These are phyloP conservation scores for Colletotrichum horii DNA, from an alignment of 2,329 filamentous ascomycete genomes.

Conservation along the genomic window DNA sequence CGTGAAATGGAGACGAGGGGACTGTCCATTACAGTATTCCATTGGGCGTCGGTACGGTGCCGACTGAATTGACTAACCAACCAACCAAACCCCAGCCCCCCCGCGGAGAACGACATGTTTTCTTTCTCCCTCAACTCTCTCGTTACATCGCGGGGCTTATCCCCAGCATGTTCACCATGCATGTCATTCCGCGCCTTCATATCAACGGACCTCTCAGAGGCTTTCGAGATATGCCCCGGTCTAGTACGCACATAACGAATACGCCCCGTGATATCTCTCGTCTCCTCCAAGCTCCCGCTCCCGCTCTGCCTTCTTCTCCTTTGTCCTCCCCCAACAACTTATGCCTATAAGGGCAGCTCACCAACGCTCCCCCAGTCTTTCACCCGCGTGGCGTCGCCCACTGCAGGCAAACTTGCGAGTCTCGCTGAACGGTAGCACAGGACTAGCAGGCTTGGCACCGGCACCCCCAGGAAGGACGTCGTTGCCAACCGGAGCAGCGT, in stretches of 20 bases:
- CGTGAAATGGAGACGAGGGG: background rate
- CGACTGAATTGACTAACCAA: background rate
- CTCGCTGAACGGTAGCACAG: background rate
- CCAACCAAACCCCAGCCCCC: background rate
- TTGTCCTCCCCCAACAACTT: background rate
- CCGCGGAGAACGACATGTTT: background rate
- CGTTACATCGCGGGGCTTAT: slow-evolving; percentile 1
- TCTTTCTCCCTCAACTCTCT: background rate
- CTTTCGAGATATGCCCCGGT: background rate
- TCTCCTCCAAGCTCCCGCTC: background rate
- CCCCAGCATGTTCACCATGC: slow-evolving; percentile 6
- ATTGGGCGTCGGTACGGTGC: background rate
- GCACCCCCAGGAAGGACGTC: background rate
- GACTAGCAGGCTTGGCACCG: background rate
- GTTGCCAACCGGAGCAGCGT: background rate
- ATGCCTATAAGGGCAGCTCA: background rate
- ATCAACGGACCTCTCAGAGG: background rate
- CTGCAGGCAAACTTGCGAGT: slow-evolving; percentile 4
- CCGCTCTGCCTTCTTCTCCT: background rate
- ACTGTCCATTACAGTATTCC: background rate
- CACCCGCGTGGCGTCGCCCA: slow-evolving; percentile 10
- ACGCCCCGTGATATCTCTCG: background rate
- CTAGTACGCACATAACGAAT: background rate
- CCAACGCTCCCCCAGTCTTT: background rate
- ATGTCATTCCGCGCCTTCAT: background rate